A percentile compares a stretch with the other conserved stretches of the same genome.
Evolutionary conservation across 768 basidiomycete genomes (phyloP).

Genomic region (Calocera viscosa): DNA sequence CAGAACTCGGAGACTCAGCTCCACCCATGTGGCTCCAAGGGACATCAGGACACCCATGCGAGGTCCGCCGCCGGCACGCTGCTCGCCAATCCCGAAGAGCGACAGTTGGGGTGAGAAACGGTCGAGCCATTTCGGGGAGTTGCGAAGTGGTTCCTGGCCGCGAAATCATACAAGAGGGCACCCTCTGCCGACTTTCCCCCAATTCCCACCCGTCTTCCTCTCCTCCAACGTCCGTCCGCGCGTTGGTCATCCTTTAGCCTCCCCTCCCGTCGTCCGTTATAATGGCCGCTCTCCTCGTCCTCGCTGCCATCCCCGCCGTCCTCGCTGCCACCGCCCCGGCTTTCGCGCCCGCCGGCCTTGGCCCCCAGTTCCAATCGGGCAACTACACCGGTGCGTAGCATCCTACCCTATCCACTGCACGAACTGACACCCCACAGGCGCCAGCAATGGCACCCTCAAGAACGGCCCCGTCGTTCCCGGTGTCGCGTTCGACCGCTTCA

Average conservation of each 20-base stretch:
- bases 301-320: neutral
- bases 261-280: neutral
- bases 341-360: constrained; percentile 8
- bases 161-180: neutral
- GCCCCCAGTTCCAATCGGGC: constrained; percentile 20
- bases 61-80: neutral
- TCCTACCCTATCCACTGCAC: constrained; percentile 24
- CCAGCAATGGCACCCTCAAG: constrained; percentile 34
- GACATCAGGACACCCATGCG: too few species aligned
- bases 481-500: constrained; percentile 37
- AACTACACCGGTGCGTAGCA: constrained; percentile 19
- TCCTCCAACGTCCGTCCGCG: neutral
- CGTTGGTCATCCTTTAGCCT: neutral
- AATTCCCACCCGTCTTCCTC: neutral
- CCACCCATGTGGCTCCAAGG: neutral
- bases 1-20: neutral
- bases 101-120: neutral
- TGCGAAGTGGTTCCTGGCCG: neutral
- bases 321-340: constrained; percentile 5
- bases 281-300: neutral
- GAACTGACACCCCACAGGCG: constrained; percentile 30
- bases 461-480: constrained; percentile 32
- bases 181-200: neutral
- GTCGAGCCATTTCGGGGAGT: neutral
- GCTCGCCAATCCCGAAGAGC: neutral